Conservation (phyloP, 176 grass and related monocot species). For the Elymus sibiricus region DNA sequence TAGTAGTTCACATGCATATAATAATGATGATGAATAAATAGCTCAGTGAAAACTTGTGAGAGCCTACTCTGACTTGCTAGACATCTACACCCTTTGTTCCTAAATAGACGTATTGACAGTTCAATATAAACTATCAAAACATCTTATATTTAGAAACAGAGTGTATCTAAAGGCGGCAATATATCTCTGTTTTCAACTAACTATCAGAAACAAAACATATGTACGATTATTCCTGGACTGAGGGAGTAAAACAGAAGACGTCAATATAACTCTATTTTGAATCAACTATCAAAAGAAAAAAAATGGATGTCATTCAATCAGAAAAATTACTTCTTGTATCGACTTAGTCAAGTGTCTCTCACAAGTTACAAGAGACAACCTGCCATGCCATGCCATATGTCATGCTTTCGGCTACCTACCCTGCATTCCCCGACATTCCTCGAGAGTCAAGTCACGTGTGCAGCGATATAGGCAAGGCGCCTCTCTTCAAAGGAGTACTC, state of each 20-base stretch:
- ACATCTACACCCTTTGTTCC: too few relatives aligned
- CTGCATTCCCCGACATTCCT: not conserved
- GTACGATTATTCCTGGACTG: too few relatives aligned
- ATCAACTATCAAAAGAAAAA: not conserved
- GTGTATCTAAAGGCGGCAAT: too few relatives aligned
- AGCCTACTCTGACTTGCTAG: too few relatives aligned
- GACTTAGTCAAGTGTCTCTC: constrained; percentile 4
- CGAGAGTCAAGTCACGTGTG: constrained; percentile 26
- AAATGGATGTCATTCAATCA: not conserved
- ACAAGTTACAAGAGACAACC: not conserved
- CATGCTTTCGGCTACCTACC: constrained; percentile 12
- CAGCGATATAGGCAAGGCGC: constrained; percentile 39
- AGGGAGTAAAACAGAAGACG: not conserved
- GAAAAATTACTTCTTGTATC: not conserved
- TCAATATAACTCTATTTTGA: not conserved
- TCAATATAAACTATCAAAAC: too few relatives aligned
- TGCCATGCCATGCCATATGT: not conserved
- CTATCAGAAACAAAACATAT: too few relatives aligned
- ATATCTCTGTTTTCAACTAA: too few relatives aligned
- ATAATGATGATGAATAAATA: not conserved
- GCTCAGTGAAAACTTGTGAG: not conserved
- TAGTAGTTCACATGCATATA: not conserved
- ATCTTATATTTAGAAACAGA: too few relatives aligned
- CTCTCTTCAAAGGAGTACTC: constrained; percentile 71
- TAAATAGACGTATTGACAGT: too few relatives aligned